phyloP scores from a whole-genome alignment of 768 basidiomycete species.

The Udeniomyces megalosporus region DNA sequence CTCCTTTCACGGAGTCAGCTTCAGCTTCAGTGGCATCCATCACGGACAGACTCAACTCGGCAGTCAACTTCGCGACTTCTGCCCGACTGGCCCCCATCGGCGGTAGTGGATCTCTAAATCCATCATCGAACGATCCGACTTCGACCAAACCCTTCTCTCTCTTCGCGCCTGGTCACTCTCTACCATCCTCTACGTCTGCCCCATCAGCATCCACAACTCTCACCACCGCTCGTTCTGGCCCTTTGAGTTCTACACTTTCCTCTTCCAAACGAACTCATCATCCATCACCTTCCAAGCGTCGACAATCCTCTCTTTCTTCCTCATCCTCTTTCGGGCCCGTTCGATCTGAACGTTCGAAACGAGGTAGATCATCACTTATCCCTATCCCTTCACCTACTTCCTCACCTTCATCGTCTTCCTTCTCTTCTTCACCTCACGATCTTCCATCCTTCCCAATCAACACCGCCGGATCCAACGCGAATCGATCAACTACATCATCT shows the following conservation, averaged over 20 bases:
- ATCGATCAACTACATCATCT: background rate
- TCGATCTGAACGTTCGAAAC: conserved; percentile 3
- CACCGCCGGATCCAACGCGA: background rate
- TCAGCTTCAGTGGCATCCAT: background rate
- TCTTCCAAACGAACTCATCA: too few relatives aligned
- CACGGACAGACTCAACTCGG: background rate
- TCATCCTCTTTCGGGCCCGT: background rate
- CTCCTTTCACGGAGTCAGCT: background rate
- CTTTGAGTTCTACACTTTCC: too few relatives aligned
- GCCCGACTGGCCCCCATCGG: background rate
- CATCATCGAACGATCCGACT: background rate
- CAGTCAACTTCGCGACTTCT: background rate
- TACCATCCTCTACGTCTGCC: background rate
- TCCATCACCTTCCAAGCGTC: conserved; percentile 7
- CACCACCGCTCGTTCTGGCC: too few relatives aligned
- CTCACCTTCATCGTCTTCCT: background rate
- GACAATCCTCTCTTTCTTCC: background rate
- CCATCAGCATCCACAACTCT: too few relatives aligned
- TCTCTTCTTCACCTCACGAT: background rate
- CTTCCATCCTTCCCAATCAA: background rate
- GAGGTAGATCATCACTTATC: conserved; percentile 2
- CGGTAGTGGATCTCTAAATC: too few relatives aligned
- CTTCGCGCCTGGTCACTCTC: background rate
- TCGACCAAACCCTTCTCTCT: conserved; percentile 9
- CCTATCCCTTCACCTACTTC: background rate